These are phyloP conservation scores for Sclerotinia nivalis DNA, from an alignment of 2,329 filamentous ascomycete genomes.

Conservation along the genomic window DNA sequence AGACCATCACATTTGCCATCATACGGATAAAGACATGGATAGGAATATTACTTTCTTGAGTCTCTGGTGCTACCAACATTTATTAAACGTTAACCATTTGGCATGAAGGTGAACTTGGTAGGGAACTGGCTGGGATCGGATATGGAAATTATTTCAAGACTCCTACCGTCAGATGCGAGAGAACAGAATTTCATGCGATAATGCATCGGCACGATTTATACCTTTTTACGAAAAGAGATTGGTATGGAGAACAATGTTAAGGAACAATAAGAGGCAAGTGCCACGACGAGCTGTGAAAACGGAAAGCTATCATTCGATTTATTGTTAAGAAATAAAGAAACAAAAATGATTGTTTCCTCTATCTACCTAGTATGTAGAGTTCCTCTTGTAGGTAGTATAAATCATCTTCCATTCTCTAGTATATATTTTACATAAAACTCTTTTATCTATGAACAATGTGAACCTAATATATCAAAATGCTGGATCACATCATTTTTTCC, in stretches of 20 bases:
- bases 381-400: neutral
- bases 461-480: neutral
- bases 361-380: too few relatives aligned
- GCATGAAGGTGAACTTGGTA: neutral
- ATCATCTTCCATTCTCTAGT: neutral
- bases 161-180: neutral
- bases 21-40: too few relatives aligned
- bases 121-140: neutral
- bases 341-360: too few relatives aligned
- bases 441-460: too few relatives aligned
- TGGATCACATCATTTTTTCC: neutral
- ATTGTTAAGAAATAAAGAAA: too few relatives aligned
- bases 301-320: too few relatives aligned
- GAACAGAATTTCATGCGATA: neutral
- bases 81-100: too few relatives aligned
- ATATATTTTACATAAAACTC: neutral
- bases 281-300: neutral
- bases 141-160: too few relatives aligned
- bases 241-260: neutral
- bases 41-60: too few relatives aligned
- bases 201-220: too few relatives aligned
- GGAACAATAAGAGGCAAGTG: conserved; percentile 1
- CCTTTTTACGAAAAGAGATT: too few relatives aligned
- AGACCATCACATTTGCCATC: too few relatives aligned
- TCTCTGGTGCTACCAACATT: neutral